Base-by-base conservation (phyloP, 2,329 filamentous ascomycete species). In the Orbilia quercus region DNA sequence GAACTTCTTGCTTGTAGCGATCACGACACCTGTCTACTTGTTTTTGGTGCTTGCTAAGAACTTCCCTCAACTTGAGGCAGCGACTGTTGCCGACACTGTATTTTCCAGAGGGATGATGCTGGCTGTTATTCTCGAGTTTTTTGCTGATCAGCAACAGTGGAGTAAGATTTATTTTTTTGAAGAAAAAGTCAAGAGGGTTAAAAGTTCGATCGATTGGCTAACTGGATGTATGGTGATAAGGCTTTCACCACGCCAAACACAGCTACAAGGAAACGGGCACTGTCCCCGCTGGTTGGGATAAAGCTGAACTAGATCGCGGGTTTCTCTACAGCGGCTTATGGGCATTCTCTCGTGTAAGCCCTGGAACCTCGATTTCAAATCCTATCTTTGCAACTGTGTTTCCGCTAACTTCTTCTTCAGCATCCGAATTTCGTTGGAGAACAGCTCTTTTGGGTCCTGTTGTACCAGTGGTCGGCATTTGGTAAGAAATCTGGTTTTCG, bases 391-490 rank as follows among this genome's bases (percentile, higher is more conserved):
- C 23, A 28, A 40, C 40, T 16, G 3, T 20, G 7, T 22, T 31
- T 11, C 14, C 16, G 18, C 54, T 58, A 14, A 58, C 16, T 31
- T 14, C 20, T 16, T 12, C 2, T 3, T 2, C 87, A 95, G 48
- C 96, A 99, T 80, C 95, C 95, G 51, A 99, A 99, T 81, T 99
- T 98, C 79, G 88, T 91, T 3, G 91, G 91, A 3, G 95, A 99
- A 82, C 95, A 98, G 82, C 84, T 88, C 28, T 88, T 98, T 77
- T 99, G 95, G 95, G 84, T 96, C 60, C 83, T 88, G 7, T 81
- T 98, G 58, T 98, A 98, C 81, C 87, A 91, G 78, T 99, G 94
- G 95, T 88, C 86, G 76, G 94, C 90, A 81, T 90, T 87, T 79
- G 59, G 70, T 75, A 38, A 59, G 63, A 31, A 42, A 28, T 9